Evolutionary conservation across 495 filamentous ascomycete species (phyloP), one percentile per base, ranked within the genome.

Genomic region (Daldinia caldariorum): DNA sequence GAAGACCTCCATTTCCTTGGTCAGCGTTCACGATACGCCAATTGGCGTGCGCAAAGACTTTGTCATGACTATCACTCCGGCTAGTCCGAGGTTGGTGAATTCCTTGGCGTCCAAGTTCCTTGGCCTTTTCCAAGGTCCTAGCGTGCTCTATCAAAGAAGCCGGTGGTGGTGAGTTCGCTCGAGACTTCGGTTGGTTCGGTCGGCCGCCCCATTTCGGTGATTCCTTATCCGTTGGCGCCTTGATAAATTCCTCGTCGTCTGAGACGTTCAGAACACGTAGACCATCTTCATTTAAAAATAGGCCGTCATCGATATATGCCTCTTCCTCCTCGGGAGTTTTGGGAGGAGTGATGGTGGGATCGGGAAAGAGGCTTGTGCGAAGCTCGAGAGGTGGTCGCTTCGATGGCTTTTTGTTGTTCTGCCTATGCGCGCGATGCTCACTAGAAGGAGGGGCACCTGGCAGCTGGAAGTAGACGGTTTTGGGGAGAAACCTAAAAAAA

Each of bases 1-100:
- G 88, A 57, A 97, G 84, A 22, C 93, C 94, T 14, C 93, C 94
- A 78, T 97, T 97, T 47, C 94, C 94, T 77, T 94, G 92, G 58
- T 95, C 89, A 0, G 93, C 91, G 29, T 88, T 88, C 70, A 92
- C 90, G 20, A 97, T 85, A n/a, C 85, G 90, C 93, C 93, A 97
- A 60, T 89, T 83, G 9, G 88, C 88, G 47, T 84, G 77, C 14
- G 88, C 89, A 68, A 91, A 90, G 12, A 86, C 83, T 16, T 87
- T 86, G 56, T 92, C 90, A 56, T 86, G 83, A 63, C 83, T 86
- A 8, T 85, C 83, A 71, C 82, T 86, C n/a, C 84, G 74, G 12
- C 75, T 74, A 37, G 71, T 74, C 61, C 79, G 77, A 60, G 81
- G 84, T 74, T 86, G 83, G 20, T 79, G 74, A 58, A 84, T 61